Evolutionary conservation across 1,139 yeast species (phyloP).

Genomic region (Insectozyma bohioensis): DNA sequence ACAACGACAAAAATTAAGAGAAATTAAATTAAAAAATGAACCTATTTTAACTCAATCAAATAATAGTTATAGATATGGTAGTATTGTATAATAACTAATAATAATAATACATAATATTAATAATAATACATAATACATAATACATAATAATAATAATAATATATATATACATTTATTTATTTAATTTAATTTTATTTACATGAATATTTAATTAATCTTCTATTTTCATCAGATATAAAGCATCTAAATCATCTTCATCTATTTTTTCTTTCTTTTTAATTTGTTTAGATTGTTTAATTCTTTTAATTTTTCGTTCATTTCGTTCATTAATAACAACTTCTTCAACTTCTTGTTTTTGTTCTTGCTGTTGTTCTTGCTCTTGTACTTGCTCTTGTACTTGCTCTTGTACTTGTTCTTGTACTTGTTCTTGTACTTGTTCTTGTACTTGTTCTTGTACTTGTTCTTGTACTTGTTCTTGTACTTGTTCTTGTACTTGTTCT

Average conservation of each 20-base stretch:
- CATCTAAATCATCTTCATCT: conserved; percentile 38
- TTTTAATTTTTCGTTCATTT: conserved; percentile 14
- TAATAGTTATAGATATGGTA: conserved; percentile 24
- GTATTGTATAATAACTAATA: conserved; percentile 20
- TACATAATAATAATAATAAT: conserved; percentile 7
- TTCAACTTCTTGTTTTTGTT: conserved; percentile 1
- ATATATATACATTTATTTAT: conserved; percentile 5
- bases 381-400: too few species aligned
- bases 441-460: conserved; percentile 17
- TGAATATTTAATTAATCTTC: conserved; percentile 26
- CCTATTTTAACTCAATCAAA: conserved; percentile 11
- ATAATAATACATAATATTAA: too few species aligned
- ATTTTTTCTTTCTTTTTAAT: conserved; percentile 11
- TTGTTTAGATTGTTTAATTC: conserved; percentile 12
- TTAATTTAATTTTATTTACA: conserved; percentile 3
- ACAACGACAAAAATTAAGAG: conserved; percentile 14
- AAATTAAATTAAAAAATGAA: conserved; percentile 4
- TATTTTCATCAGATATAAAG: conserved; percentile 42
- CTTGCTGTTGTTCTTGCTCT: too few species aligned
- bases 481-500: conserved; percentile 17
- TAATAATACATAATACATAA: not conserved
- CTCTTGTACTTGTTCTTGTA: too few species aligned
- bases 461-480: conserved; percentile 15
- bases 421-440: conserved; percentile 12
- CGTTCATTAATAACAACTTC: conserved; percentile 13